Conservation (phyloP, 176 grass and related monocot species). For the Typha latifolia region DNA sequence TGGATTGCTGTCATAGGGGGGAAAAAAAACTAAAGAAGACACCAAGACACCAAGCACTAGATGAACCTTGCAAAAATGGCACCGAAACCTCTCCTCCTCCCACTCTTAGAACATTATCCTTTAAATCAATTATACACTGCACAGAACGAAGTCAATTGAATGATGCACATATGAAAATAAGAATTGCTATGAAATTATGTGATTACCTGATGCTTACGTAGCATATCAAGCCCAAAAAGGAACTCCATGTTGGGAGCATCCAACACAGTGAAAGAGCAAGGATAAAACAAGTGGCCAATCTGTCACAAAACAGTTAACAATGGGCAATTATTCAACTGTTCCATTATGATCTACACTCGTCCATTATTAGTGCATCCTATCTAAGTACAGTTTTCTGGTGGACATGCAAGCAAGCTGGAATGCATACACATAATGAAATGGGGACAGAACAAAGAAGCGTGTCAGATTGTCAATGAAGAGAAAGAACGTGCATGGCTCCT, state of each 20-base stretch:
- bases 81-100: constrained; percentile 95
- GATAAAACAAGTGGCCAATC: constrained; percentile 86
- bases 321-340: not conserved
- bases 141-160: not conserved
- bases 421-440: too few species aligned
- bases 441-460: too few species aligned
- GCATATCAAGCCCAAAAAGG: constrained; percentile 99
- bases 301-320: constrained; percentile 18
- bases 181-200: not conserved
- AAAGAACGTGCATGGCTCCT: not conserved
- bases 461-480: not conserved
- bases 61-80: constrained; percentile 86
- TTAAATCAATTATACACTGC: constrained; percentile 99
- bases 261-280: constrained; percentile 94
- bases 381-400: too few species aligned
- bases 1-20: not conserved
- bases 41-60: not conserved
- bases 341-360: not conserved
- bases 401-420: too few species aligned
- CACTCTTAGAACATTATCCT: constrained; percentile 98
- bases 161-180: not conserved
- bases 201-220: constrained; percentile 95
- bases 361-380: not conserved
- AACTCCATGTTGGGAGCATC: constrained; percentile 99
- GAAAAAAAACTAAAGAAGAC: constrained; percentile 14